A percentile compares a stretch with the other conserved stretches of the same genome.
Evolutionary conservation across 768 basidiomycete species (phyloP).

Genomic region (Tulasnella sp.): DNA sequence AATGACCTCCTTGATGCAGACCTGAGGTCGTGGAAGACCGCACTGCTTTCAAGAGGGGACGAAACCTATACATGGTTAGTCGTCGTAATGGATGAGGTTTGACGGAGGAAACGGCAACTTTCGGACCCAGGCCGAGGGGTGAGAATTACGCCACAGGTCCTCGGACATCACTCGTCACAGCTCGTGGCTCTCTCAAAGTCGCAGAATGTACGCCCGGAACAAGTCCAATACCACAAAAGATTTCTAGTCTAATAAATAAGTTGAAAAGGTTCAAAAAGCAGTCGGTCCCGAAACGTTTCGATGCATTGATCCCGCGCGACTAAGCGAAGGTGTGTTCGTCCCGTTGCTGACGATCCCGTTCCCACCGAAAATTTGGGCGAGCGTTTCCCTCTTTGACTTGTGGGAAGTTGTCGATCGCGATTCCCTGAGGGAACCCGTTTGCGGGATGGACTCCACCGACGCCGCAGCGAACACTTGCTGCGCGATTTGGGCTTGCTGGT

Average conservation of each 20-base stretch:
- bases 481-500: slow-evolving; percentile 9
- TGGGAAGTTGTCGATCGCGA: neutral
- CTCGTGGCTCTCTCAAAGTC: too few relatives aligned
- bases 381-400: neutral
- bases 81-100: neutral
- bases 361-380: neutral
- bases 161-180: neutral
- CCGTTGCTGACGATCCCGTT: neutral
- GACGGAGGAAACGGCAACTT: neutral
- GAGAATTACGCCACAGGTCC: neutral
- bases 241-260: neutral
- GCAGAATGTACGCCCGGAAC: neutral
- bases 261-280: neutral
- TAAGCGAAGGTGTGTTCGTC: neutral
- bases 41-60: neutral
- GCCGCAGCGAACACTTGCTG: slow-evolving; percentile 10
- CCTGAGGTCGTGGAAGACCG: neutral
- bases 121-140: neutral
- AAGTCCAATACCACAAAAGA: too few relatives aligned
- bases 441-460: neutral
- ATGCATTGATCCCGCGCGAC: slow-evolving; percentile 4
- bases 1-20: neutral
- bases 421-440: neutral
- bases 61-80: neutral
- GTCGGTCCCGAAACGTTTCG: neutral